phyloP scores from a whole-genome alignment of 331 rosid genomes.

The Acacia pycnantha region DNA sequence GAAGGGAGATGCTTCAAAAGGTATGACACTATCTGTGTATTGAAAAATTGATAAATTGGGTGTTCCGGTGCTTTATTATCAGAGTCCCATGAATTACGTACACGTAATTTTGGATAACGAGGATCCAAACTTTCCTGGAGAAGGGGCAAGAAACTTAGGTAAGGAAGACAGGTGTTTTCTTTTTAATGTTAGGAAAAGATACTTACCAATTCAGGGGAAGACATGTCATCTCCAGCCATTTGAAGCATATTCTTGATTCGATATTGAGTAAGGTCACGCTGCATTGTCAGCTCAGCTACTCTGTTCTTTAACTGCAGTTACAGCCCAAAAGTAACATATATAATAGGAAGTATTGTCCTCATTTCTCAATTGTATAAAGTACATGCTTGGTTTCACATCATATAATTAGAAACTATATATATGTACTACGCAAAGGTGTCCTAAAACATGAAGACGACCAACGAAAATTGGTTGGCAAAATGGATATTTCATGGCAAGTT shows the following conservation, averaged over 20 bases:
- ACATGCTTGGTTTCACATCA: too few species aligned
- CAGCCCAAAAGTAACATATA: constrained; percentile 14
- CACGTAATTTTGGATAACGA: constrained; percentile 75
- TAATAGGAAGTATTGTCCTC: constrained; percentile 9
- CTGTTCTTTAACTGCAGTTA: constrained; percentile 70
- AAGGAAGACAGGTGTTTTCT: background rate
- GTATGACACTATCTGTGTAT: constrained; percentile 41
- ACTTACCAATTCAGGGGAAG: constrained; percentile 51
- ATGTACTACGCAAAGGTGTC: too few species aligned
- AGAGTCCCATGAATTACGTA: constrained; percentile 63
- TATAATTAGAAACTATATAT: too few species aligned
- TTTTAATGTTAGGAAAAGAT: constrained; percentile 19
- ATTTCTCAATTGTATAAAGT: too few species aligned
- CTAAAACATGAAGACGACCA: too few species aligned
- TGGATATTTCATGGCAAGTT: too few species aligned
- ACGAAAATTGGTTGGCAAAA: too few species aligned
- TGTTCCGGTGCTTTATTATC: constrained; percentile 41
- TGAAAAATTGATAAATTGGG: constrained; percentile 33
- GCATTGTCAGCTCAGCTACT: constrained; percentile 57
- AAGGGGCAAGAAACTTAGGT: constrained; percentile 28
- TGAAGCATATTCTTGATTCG: constrained; percentile 74
- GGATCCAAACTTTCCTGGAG: constrained; percentile 50
- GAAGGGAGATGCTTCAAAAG: constrained; percentile 67
- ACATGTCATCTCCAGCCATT: constrained; percentile 61
- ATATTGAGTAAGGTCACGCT: constrained; percentile 81